phyloP scores from a whole-genome alignment of 441 rosid species.

The Daphne laureola region DNA sequence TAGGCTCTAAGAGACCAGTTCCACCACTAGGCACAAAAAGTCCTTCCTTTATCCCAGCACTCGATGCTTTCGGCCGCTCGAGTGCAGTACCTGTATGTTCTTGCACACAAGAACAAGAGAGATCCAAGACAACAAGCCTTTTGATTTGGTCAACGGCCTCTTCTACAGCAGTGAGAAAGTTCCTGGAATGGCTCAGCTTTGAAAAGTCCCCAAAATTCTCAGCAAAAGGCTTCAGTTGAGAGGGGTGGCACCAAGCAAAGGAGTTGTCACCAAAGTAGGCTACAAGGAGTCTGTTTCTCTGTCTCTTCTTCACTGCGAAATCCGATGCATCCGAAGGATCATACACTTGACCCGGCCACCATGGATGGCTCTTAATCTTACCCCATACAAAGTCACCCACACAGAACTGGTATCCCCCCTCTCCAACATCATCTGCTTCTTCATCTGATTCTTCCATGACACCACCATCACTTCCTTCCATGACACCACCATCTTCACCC shows the following conservation, averaged over 20 bases:
- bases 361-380: constrained; percentile 60
- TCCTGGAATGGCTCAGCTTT: constrained; percentile 42
- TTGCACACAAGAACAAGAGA: constrained; percentile 51
- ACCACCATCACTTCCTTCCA: constrained; percentile 9
- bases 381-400: constrained; percentile 91
- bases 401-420: constrained; percentile 23
- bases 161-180: constrained; percentile 43
- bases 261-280: constrained; percentile 65
- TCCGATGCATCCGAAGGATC: constrained; percentile 62
- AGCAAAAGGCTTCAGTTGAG: constrained; percentile 63
- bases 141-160: constrained; percentile 57
- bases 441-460: constrained; percentile 24
- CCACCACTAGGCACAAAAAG: constrained; percentile 60
- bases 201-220: constrained; percentile 60
- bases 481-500: constrained; percentile 16
- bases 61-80: constrained; percentile 37
- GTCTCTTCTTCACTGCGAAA: constrained; percentile 43
- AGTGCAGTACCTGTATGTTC: constrained; percentile 28
- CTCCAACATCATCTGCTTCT: constrained; percentile 18
- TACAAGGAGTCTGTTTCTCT: constrained; percentile 53
- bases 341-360: constrained; percentile 91
- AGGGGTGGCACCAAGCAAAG: constrained; percentile 70
- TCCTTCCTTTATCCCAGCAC: constrained; percentile 60
- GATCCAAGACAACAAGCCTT: constrained; percentile 47
- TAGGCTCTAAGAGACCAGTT: constrained; percentile 32